phyloP scores from a whole-genome alignment of 225 moss, liverwort and hornwort species.

The Lunularia cruciata region DNA sequence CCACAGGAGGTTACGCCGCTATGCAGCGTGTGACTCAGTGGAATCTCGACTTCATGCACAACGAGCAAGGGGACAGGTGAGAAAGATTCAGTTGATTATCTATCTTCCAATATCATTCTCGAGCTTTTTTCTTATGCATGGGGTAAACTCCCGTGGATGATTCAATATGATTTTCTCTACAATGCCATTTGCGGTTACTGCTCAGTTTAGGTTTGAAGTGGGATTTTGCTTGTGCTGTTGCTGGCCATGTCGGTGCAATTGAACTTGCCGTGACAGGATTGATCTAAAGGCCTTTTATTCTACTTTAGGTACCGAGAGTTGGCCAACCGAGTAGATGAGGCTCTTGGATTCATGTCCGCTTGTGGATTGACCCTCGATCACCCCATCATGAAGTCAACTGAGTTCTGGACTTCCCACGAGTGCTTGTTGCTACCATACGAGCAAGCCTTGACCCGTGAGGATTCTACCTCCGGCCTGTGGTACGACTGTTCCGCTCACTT shows the following conservation, averaged over 20 bases:
- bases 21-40: constrained; percentile 87
- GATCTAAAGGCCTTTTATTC: neutral
- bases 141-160: too few species aligned
- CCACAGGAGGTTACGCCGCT: constrained; percentile 80
- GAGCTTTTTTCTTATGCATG: neutral
- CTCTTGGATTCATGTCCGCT: constrained; percentile 62
- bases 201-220: neutral
- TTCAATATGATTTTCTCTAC: too few species aligned
- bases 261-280: neutral
- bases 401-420: constrained; percentile 68
- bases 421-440: constrained; percentile 62
- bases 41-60: constrained; percentile 72
- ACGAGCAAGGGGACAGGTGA: constrained; percentile 67
- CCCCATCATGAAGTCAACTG: constrained; percentile 58
- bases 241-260: neutral
- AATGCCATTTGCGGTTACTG: neutral
- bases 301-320: constrained; percentile 50
- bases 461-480: constrained; percentile 58
- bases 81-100: neutral
- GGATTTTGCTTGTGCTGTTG: too few species aligned
- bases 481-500: constrained; percentile 70
- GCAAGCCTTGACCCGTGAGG: constrained; percentile 60
- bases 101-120: neutral
- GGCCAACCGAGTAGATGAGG: constrained; percentile 59
- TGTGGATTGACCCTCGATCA: constrained; percentile 61